These are phyloP conservation scores for Pseudozyma hubeiensis DNA, from an alignment of 1,284 basidiomycete genomes.

Conservation along the genomic window DNA sequence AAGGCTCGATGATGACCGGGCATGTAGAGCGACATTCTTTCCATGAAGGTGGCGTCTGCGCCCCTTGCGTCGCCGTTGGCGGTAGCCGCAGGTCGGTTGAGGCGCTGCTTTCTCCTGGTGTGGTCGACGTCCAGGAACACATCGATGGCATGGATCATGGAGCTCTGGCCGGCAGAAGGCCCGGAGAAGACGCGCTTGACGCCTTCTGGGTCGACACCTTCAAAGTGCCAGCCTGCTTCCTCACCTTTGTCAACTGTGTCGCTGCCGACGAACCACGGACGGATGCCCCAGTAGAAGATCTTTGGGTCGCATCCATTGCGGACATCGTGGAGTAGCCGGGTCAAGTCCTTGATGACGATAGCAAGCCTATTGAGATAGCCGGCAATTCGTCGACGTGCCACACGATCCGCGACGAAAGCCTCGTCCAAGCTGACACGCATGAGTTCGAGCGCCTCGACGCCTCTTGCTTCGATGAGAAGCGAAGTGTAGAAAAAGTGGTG, in stretches of 20 bases:
- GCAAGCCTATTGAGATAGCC: conserved; percentile 78
- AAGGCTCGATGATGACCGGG: conserved; percentile 79
- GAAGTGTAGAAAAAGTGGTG: conserved; percentile 89
- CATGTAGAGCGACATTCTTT: conserved; percentile 60
- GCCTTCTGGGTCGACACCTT: conserved; percentile 76
- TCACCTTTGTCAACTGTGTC: conserved; percentile 72
- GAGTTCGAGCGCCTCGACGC: conserved; percentile 83
- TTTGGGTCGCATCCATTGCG: conserved; percentile 81
- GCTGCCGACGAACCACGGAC: conserved; percentile 91
- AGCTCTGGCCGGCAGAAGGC: conserved; percentile 89
- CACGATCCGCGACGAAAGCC: conserved; percentile 84
- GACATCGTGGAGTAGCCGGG: conserved; percentile 70
- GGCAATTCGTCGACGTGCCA: conserved; percentile 73
- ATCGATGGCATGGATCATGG: conserved; percentile 88
- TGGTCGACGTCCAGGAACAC: conserved; percentile 87
- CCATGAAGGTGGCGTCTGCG: conserved; percentile 63
- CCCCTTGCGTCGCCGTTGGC: conserved; percentile 19
- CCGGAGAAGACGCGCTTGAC: conserved; percentile 74
- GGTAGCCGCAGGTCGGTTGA: conserved; percentile 22
- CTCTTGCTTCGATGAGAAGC: conserved; percentile 89
- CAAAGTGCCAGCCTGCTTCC: conserved; percentile 79
- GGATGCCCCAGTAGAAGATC: conserved; percentile 84
- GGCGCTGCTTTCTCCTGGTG: conserved; percentile 56
- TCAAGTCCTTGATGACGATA: conserved; percentile 73
- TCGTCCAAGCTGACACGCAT: conserved; percentile 93